A percentile compares a stretch with the other conserved stretches of the same genome.
These are phyloP conservation scores for Juncus effusus DNA, from an alignment of 176 grass and related monocot species.

Conservation along the genomic window DNA sequence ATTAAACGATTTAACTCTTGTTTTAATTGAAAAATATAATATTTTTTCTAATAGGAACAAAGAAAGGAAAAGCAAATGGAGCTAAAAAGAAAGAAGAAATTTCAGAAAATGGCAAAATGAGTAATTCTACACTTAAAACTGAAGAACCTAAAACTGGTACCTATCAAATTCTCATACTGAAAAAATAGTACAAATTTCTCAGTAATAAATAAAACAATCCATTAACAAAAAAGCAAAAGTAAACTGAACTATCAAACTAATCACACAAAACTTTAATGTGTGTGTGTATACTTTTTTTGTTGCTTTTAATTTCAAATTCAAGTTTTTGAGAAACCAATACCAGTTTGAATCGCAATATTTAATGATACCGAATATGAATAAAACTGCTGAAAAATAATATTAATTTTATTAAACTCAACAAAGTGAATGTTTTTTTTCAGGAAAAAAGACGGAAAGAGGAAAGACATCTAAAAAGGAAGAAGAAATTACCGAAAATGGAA, in stretches of 20 bases:
- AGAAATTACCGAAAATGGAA: slow-evolving; percentile 32
- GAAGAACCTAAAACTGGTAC: neutral
- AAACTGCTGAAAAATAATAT: neutral
- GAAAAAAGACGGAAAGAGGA: slow-evolving; percentile 56
- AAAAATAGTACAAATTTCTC: neutral
- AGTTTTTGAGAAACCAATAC: neutral
- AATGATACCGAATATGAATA: neutral
- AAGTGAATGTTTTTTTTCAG: slow-evolving; percentile 61
- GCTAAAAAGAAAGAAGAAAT: slow-evolving; percentile 6
- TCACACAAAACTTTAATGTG: neutral
- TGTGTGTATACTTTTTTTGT: no score
- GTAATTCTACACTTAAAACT: neutral
- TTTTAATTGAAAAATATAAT: neutral
- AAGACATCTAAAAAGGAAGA: slow-evolving; percentile 51
- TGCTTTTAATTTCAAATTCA: no score
- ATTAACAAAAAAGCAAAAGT: neutral
- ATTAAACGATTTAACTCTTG: neutral
- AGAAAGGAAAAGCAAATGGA: no score
- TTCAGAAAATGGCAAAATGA: slow-evolving; percentile 12
- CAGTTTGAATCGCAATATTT: slow-evolving; percentile 7
- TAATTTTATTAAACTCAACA: slow-evolving; percentile 6
- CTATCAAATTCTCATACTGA: no score
- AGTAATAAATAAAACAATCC: neutral
- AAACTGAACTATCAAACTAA: neutral
- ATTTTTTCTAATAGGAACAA: neutral